A percentile compares a stretch with the other conserved stretches of the same genome.
These are phyloP conservation scores for Ustilago bromivora DNA, from an alignment of 1,284 basidiomycete species.

Conservation along the genomic window DNA sequence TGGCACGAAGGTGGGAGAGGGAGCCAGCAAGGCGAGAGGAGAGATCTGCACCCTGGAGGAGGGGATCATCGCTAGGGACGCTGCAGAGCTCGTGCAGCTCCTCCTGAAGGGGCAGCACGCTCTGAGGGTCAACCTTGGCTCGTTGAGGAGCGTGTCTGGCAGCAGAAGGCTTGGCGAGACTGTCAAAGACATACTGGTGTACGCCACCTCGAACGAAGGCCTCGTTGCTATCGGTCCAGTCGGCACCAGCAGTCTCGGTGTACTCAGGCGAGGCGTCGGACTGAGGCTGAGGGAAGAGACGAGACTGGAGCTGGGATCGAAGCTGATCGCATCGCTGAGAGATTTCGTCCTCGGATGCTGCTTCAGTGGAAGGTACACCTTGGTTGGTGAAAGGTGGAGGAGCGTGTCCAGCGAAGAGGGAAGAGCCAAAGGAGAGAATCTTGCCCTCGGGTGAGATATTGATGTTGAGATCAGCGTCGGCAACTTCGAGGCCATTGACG, in stretches of 20 bases:
- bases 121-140: conserved; percentile 29
- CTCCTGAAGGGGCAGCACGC: conserved; percentile 47
- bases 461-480: conserved; percentile 59
- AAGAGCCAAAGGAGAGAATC: conserved; percentile 57
- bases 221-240: conserved; percentile 31
- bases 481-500: conserved; percentile 58
- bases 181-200: conserved; percentile 52
- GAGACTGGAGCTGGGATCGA: conserved; percentile 39
- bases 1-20: conserved; percentile 31
- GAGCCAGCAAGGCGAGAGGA: conserved; percentile 48
- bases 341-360: conserved; percentile 21
- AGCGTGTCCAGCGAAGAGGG: conserved; percentile 52
- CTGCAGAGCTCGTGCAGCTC: conserved; percentile 56
- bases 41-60: conserved; percentile 55
- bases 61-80: conserved; percentile 52
- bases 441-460: conserved; percentile 53
- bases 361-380: conserved; percentile 22
- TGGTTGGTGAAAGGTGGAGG: conserved; percentile 54
- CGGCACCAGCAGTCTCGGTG: conserved; percentile 21
- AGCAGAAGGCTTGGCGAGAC: conserved; percentile 18
- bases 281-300: conserved; percentile 30
- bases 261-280: conserved; percentile 25
- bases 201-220: conserved; percentile 42
- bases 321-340: conserved; percentile 43
- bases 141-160: conserved; percentile 19